phyloP scores from a whole-genome alignment of 495 filamentous ascomycete genomes.

The Cercophora scortea region DNA sequence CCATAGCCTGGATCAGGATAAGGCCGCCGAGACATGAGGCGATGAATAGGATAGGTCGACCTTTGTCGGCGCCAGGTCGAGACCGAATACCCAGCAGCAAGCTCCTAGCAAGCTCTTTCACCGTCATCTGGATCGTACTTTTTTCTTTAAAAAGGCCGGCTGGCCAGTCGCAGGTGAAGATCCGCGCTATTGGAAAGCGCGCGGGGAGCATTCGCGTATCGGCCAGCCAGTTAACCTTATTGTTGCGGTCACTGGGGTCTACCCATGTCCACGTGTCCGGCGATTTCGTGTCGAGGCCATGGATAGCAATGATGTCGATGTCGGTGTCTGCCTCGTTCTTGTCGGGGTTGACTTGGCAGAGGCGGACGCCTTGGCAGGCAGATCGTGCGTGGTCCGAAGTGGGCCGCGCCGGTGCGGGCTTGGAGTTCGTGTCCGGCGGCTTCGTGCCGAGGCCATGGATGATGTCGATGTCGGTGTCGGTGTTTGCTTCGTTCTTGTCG shows the following conservation, averaged over 20 bases:
- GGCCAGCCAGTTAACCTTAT: conserved; percentile 16
- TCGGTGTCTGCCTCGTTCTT: conserved; percentile 11
- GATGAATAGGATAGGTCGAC: conserved; percentile 27
- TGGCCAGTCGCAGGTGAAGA: conserved; percentile 24
- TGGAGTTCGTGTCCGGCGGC: no score
- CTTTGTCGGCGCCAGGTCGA: background rate
- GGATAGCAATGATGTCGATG: conserved; percentile 23
- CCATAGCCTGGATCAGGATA: conserved; percentile 22
- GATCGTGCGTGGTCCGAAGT: no score
- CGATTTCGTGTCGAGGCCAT: conserved; percentile 20
- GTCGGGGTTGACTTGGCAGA: conserved; percentile 10
- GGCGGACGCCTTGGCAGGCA: conserved; percentile 3
- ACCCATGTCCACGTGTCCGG: conserved; percentile 19
- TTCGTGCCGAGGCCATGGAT: no score
- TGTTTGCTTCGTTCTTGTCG: no score
- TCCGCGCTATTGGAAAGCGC: conserved; percentile 8
- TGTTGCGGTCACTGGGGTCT: background rate
- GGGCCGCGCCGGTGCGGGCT: background rate
- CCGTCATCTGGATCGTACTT: conserved; percentile 9
- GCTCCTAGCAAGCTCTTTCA: conserved; percentile 13
- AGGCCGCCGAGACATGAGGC: conserved; percentile 29
- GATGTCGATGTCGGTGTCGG: no score
- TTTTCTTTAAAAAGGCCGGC: conserved; percentile 14
- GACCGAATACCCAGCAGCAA: conserved; percentile 12
- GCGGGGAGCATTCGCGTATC: conserved; percentile 15